These are phyloP conservation scores for Solanum pennellii DNA, from an alignment of 257 asterid species.

Conservation along the genomic window DNA sequence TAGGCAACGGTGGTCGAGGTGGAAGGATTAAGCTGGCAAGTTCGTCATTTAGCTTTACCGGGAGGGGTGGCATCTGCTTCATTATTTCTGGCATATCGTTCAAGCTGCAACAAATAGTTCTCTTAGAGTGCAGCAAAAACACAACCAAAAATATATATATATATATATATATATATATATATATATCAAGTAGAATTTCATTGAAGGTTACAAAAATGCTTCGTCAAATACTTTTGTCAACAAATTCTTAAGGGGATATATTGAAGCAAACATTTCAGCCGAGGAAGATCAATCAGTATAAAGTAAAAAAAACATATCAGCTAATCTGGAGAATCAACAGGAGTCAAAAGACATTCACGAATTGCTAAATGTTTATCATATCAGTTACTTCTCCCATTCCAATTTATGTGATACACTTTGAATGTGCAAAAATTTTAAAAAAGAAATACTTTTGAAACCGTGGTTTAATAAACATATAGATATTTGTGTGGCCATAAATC, in stretches of 20 bases:
- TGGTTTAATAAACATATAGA: neutral
- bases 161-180: too few relatives aligned
- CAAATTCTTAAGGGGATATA: neutral
- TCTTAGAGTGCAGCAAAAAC: neutral
- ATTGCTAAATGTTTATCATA: neutral
- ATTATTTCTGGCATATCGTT: constrained; percentile 61
- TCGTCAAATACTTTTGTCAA: neutral
- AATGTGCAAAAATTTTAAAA: neutral
- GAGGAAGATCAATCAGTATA: neutral
- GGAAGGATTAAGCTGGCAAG: constrained; percentile 65
- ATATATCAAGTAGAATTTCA: neutral
- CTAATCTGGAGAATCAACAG: neutral
- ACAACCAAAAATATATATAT: neutral
- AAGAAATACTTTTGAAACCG: neutral
- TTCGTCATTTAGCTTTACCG: constrained; percentile 73
- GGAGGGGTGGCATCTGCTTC: constrained; percentile 89
- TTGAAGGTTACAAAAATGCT: neutral
- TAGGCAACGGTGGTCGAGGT: constrained; percentile 18
- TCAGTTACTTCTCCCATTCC: neutral
- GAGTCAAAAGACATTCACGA: neutral
- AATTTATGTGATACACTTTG: neutral
- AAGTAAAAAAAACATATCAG: neutral
- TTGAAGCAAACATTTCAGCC: neutral
- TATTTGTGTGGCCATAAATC: neutral
- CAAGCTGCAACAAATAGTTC: constrained; percentile 32